phyloP scores from a whole-genome alignment of 1,139 yeast genomes.

The Debaryomyces sp. region DNA sequence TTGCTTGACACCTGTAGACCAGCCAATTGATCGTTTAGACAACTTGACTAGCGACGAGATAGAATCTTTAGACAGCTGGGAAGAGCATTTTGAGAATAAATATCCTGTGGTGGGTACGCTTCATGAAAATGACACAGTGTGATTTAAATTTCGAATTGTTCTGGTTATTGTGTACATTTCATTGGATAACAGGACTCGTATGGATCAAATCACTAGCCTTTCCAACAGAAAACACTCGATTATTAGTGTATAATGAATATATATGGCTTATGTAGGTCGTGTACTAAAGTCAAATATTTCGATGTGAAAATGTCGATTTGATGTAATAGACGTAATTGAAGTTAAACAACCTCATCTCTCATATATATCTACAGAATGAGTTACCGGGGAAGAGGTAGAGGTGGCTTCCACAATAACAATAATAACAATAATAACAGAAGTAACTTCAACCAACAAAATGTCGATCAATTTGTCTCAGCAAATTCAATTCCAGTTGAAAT shows the following conservation, averaged over 20 bases:
- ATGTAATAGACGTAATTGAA: neutral
- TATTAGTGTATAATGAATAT: neutral
- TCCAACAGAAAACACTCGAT: neutral
- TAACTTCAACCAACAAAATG: conserved; percentile 24
- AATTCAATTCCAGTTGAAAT: conserved; percentile 59
- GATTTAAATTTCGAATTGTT: neutral
- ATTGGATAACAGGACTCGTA: neutral
- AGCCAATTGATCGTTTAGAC: conserved; percentile 71
- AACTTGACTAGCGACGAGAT: conserved; percentile 65
- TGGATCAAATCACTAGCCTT: neutral
- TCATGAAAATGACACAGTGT: conserved; percentile 20
- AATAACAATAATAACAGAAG: conserved; percentile 20
- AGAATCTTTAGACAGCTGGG: conserved; percentile 83
- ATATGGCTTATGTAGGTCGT: conserved; percentile 1
- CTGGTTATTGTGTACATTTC: neutral
- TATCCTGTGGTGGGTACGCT: conserved; percentile 71
- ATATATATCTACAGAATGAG: conserved; percentile 29
- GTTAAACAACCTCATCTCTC: neutral
- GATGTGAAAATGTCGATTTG: neutral
- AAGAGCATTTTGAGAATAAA: conserved; percentile 75
- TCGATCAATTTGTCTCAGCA: conserved; percentile 34
- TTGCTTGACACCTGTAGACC: conserved; percentile 57
- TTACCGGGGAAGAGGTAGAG: conserved; percentile 51
- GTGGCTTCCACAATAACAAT: conserved; percentile 29
- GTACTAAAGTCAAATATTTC: conserved; percentile 1